Evolutionary conservation across 2,329 filamentous ascomycete species (phyloP), one percentile per base, ranked within the genome.

Genomic region (Aspergillus neotritici): DNA sequence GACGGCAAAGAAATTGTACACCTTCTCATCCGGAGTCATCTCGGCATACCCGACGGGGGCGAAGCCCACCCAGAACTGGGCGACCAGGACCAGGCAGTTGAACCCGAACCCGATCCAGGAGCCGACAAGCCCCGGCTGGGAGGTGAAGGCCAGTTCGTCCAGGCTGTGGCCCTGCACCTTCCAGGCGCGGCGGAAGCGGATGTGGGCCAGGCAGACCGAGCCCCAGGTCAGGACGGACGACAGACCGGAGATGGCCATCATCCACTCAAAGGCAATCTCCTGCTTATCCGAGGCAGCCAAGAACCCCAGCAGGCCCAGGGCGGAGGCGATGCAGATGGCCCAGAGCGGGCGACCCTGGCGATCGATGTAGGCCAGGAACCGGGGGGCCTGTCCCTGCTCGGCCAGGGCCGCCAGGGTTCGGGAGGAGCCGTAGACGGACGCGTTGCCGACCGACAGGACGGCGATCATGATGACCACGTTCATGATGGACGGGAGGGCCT

Each of bases 381-480:
- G 76, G 6, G 90, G 89, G 0, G 87, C 89, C 62, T 93, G 88
- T 43, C 82, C 79, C 65, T 94, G 88, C 63, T 95, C 89, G 34
- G 90, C 89, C 2, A 96, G 78, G 3, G 90, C 89, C 17, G 89
- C 87, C 6, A 97, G 79, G 2, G 90, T 96, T 56, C 91, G 83
- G 1, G 87, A 94, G 16, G 87, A 91, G 30, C 89, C 91, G 58
- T 94, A 97, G 47, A 96, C 84, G 48, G 89, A 83, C 5, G 87
- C 91, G 67, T 95, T 96, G 45, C 89, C 89, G 47, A 96, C 90
- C 1, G 87, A 94, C 15, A 96, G 72, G 15, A 95, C 89, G 14
- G 90, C 85, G 49, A 94, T 81, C 60, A 96, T 81, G 63, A 96
- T 95, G 48, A 96, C 88, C n/a, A 81, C 82, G 66, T 97, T 96